phyloP scores from a whole-genome alignment of 768 basidiomycete species.

The Phlebiopsis gigantea region DNA sequence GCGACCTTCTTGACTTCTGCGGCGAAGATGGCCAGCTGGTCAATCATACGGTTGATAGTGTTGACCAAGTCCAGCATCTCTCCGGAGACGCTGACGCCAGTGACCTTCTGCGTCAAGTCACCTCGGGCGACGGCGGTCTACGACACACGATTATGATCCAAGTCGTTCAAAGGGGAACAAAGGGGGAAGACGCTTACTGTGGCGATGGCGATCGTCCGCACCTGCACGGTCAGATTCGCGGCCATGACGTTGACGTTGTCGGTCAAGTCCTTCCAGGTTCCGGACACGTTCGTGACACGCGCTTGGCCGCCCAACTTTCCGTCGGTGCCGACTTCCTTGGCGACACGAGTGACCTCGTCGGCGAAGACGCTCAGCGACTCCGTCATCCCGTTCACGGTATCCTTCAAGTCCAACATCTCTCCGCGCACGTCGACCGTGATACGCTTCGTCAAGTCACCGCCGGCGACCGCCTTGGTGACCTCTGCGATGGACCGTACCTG shows the following conservation, averaged over 20 bases:
- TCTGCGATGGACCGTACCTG: conserved; percentile 91
- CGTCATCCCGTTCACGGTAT: conserved; percentile 96
- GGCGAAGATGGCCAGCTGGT: conserved; percentile 63
- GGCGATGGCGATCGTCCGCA: neutral
- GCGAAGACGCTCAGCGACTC: conserved; percentile 81
- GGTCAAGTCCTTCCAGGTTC: conserved; percentile 96
- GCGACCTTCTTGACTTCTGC: conserved; percentile 93
- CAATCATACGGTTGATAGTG: conserved; percentile 92
- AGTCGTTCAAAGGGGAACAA: no score
- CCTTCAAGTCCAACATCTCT: conserved; percentile 85
- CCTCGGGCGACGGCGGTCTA: conserved; percentile 94
- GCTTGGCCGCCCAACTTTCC: conserved; percentile 94
- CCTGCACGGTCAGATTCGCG: conserved; percentile 57
- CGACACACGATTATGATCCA: conserved; percentile 75
- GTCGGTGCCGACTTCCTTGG: conserved; percentile 95
- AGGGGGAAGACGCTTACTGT: neutral
- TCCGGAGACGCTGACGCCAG: conserved; percentile 87
- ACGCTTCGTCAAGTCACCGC: conserved; percentile 90
- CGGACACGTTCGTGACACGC: conserved; percentile 87
- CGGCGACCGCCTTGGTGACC: conserved; percentile 93
- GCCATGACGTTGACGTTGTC: conserved; percentile 98
- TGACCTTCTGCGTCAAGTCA: conserved; percentile 90
- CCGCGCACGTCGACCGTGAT: conserved; percentile 90
- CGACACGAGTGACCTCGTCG: conserved; percentile 81
- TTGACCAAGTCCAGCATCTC: conserved; percentile 96